phyloP scores from a whole-genome alignment of 768 basidiomycete species.

The Lentinula sp. region DNA sequence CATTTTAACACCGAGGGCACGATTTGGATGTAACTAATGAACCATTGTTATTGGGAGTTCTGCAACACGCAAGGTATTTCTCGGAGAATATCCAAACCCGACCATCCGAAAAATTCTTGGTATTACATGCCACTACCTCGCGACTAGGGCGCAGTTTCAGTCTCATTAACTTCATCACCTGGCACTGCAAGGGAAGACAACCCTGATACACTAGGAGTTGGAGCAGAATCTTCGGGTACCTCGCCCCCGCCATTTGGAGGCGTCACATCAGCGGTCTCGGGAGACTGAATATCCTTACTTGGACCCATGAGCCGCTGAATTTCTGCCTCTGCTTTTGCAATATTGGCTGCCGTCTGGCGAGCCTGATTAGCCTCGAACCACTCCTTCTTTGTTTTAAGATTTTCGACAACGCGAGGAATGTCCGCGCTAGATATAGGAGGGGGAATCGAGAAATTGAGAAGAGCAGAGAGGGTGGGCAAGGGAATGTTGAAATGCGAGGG shows the following conservation, averaged over 20 bases:
- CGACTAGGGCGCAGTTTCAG: conserved; percentile 18
- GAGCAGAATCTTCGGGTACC: conserved; percentile 36
- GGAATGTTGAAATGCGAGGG: conserved; percentile 60
- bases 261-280: conserved; percentile 23
- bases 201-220: conserved; percentile 32
- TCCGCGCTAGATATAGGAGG: conserved; percentile 77
- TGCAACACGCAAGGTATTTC: neutral
- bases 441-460: conserved; percentile 84
- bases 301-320: conserved; percentile 53
- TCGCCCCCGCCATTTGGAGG: conserved; percentile 36
- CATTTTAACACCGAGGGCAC: too few relatives aligned
- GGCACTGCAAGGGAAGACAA: conserved; percentile 24
- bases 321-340: conserved; percentile 73
- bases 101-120: neutral
- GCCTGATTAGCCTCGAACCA: conserved; percentile 95
- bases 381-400: conserved; percentile 88
- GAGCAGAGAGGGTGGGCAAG: conserved; percentile 79
- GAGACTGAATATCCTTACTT: conserved; percentile 29
- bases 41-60: too few relatives aligned
- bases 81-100: neutral
- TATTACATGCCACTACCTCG: neutral
- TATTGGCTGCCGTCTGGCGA: conserved; percentile 69
- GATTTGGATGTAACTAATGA: too few relatives aligned
- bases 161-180: conserved; percentile 31
- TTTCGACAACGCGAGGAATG: conserved; percentile 78